Conservation (phyloP, 2,329 filamentous ascomycete species). For the Metarhizium guizhouense region DNA sequence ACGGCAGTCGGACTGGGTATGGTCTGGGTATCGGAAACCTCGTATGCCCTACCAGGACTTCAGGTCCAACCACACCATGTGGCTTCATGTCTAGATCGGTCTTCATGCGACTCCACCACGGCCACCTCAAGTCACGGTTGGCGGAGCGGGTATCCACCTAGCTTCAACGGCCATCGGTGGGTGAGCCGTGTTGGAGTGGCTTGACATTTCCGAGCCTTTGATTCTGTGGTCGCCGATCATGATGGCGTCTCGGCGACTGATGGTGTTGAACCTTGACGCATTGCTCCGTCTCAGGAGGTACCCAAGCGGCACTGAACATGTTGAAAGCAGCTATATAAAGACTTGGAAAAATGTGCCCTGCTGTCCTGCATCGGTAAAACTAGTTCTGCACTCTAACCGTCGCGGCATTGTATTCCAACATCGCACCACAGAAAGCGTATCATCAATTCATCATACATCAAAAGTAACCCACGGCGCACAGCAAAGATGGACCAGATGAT, state of each 20-base stretch:
- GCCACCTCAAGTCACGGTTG: background rate
- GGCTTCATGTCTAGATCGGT: background rate
- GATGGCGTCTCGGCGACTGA: background rate
- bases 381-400: too few relatives aligned
- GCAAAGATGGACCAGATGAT: constrained; percentile 18
- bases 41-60: too few relatives aligned
- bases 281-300: background rate
- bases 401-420: too few relatives aligned
- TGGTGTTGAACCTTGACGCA: background rate
- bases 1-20: too few relatives aligned
- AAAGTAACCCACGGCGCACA: too few relatives aligned
- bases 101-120: background rate
- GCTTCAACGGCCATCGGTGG: background rate
- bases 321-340: too few relatives aligned
- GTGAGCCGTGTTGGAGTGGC: background rate
- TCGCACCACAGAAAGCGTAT: too few relatives aligned
- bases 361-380: too few relatives aligned
- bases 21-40: too few relatives aligned
- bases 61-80: background rate
- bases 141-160: background rate
- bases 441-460: too few relatives aligned
- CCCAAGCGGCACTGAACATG: too few relatives aligned
- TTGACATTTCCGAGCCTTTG: background rate
- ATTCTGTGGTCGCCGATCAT: background rate
- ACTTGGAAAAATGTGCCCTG: too few relatives aligned